A percentile compares a stretch with the other conserved stretches of the same genome.
phyloP scores from a whole-genome alignment of 1,139 yeast species.

The Kodamaea ohmeri region DNA sequence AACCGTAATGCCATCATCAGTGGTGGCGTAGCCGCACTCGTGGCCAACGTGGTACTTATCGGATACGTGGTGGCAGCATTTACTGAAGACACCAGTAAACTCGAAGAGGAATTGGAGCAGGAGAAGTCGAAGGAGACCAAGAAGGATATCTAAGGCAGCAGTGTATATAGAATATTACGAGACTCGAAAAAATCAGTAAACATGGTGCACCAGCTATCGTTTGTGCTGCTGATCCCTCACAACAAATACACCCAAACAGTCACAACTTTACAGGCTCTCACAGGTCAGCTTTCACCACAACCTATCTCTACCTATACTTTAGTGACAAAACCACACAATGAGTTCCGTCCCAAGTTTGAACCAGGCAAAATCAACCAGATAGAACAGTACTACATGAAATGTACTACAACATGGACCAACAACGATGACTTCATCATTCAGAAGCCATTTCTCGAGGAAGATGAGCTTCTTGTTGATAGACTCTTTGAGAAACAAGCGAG shows the following conservation, averaged over 20 bases:
- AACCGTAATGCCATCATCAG: constrained; percentile 65
- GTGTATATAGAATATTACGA: neutral
- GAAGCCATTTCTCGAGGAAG: constrained; percentile 23
- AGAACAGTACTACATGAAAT: constrained; percentile 47
- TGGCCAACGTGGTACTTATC: constrained; percentile 82
- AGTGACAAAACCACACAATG: constrained; percentile 41
- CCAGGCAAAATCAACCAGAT: constrained; percentile 52
- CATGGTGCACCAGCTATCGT: constrained; percentile 46
- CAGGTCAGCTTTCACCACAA: constrained; percentile 42
- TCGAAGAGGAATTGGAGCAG: constrained; percentile 27
- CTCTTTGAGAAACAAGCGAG: constrained; percentile 30
- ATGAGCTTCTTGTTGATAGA: constrained; percentile 26
- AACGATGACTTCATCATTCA: constrained; percentile 25
- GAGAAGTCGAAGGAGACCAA: constrained; percentile 28
- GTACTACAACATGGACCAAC: constrained; percentile 42
- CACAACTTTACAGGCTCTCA: constrained; percentile 45
- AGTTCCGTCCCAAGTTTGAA: constrained; percentile 46
- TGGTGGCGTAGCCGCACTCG: constrained; percentile 87
- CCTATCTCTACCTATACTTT: constrained; percentile 44
- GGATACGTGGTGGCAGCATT: constrained; percentile 88
- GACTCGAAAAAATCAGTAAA: neutral
- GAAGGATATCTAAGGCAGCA: constrained; percentile 19
- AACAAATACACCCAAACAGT: constrained; percentile 41
- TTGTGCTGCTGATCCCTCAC: constrained; percentile 44
- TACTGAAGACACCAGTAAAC: constrained; percentile 56